These are phyloP conservation scores for Neurospora terricola DNA, from an alignment of 495 filamentous ascomycete genomes.

Conservation along the genomic window DNA sequence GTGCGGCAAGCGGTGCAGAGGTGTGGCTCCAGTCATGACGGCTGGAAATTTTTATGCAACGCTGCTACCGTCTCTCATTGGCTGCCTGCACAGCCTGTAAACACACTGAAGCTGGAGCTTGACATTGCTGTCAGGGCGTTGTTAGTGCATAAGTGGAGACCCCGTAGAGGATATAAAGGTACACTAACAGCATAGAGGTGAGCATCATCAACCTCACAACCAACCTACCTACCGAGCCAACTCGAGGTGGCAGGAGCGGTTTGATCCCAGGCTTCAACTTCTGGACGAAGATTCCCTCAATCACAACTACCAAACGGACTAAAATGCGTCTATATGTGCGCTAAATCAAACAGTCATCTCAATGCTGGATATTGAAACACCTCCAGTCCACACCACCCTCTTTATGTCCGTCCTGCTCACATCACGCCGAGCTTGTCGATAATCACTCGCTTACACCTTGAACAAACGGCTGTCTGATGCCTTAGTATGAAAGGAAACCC, in stretches of 20 bases:
- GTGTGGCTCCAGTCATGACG: slow-evolving; percentile 3
- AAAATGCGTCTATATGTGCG: background rate
- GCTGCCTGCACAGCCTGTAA: background rate
- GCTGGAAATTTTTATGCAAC: slow-evolving; percentile 16
- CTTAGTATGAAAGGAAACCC: background rate
- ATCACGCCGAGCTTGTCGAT: background rate
- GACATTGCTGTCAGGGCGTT: background rate
- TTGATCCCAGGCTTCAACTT: background rate
- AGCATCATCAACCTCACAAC: background rate
- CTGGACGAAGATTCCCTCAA: background rate
- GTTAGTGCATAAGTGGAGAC: background rate
- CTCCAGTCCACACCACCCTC: background rate
- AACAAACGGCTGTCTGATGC: background rate
- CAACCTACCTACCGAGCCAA: background rate
- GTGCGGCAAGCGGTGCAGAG: background rate
- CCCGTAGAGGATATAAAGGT: background rate
- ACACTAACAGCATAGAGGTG: background rate
- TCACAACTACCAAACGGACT: background rate
- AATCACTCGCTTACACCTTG: background rate
- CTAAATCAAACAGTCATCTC: background rate
- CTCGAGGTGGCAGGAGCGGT: background rate
- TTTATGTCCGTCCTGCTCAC: background rate
- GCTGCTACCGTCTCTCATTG: slow-evolving; percentile 13
- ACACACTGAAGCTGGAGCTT: slow-evolving; percentile 3
- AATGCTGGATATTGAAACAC: background rate